Evolutionary conservation across 169 alveolate species (phyloP), one percentile per base, ranked within the genome.

Genomic region (Plasmodium fragile): DNA sequence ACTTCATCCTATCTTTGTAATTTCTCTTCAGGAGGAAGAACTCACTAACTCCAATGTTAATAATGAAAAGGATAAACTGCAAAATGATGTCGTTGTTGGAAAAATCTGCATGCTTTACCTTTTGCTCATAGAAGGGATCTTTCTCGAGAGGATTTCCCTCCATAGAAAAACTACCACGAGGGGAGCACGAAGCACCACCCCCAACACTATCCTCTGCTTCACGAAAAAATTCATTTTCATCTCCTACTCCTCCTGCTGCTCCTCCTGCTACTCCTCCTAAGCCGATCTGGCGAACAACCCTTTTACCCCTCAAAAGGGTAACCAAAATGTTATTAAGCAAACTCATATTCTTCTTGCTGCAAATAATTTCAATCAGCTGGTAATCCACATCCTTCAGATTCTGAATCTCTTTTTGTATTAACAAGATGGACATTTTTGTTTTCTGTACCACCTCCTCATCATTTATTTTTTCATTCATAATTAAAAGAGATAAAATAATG

Each of bases 291-390:
- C 80, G 65, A 28, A 52, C 70, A 0, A 84, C 43, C 3, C 11
- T 41, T 71, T 87, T 87, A 8, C 78, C 81, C 49, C 80, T 34
- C n/a, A 87, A 25, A 6, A 87, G 70, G 30, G 45, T 8, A 4
- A 52, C 87, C 32, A 87, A 39, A 30, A 87, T 43, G 11, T 7
- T 55, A 45, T 77, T 78, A n/a, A 87, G 45, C 32, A 87, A 30
- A 43, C 32, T 75, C 0, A 87, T 77, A 2, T 87, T 87, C 39
- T 87, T 87, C 70, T 87, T 87, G 59, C 93, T 87, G 41, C 93
- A 87, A 25, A 87, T 87, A 4, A 87, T 87, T 77, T 87, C 93
- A 1, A 87, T 87, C n/a, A 87, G 70, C 49, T 87, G 93, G 25
- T 87, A 87, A 43, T 87, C 93, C 8, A 87, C 81, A 18, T 53